Conservation (phyloP, 1,284 basidiomycete species). For the Bjerkandera adusta region DNA sequence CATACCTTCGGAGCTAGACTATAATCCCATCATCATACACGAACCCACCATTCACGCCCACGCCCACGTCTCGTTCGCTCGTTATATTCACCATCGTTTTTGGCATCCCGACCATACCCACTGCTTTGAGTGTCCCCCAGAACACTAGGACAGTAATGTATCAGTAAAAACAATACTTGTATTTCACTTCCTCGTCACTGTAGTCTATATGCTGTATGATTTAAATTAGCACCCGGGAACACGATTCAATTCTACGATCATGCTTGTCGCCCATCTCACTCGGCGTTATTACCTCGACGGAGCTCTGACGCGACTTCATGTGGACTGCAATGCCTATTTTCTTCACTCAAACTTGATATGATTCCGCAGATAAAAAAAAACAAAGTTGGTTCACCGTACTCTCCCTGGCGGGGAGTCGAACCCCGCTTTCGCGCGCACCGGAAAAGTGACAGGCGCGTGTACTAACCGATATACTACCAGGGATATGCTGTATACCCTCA, state of each 20-base stretch:
- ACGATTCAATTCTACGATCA: neutral
- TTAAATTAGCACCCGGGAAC: neutral
- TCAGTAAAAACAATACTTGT: no score
- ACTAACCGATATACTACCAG: slow-evolving; percentile 14
- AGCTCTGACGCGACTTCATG: neutral
- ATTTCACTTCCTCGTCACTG: no score
- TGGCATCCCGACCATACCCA: neutral
- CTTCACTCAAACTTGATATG: neutral
- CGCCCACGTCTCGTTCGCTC: neutral
- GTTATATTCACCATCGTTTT: neutral
- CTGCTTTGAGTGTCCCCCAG: neutral
- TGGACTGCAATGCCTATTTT: neutral
- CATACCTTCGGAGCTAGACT: neutral
- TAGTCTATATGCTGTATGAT: no score
- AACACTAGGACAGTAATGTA: neutral
- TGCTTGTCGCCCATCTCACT: neutral
- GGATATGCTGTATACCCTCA: no score
- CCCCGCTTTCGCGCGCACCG: slow-evolving; percentile 36
- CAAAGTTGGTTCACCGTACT: neutral
- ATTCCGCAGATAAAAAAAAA: neutral
- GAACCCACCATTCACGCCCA: neutral
- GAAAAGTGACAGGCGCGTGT: slow-evolving; percentile 10
- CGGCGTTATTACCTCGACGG: no score
- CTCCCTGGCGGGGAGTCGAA: slow-evolving; percentile 41
- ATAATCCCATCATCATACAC: neutral